A percentile compares a stretch with the other conserved stretches of the same genome.
Conservation (phyloP, 2,329 filamentous ascomycete species). For the Sporothrix luriei region DNA sequence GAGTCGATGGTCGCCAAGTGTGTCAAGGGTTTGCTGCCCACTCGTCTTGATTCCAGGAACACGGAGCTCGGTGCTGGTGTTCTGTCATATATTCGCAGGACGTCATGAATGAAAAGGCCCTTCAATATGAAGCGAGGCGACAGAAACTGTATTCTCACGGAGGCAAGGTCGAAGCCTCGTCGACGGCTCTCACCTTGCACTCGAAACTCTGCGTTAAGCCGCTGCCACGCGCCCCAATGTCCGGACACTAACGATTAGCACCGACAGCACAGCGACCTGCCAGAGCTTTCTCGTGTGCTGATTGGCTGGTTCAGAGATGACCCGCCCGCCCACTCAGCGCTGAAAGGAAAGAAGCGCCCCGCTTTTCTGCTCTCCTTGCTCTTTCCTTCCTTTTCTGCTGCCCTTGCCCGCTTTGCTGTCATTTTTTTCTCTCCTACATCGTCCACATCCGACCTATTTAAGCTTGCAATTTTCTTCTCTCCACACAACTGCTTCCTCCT, state of each 20-base stretch:
- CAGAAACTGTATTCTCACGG: background rate
- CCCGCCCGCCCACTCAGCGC: slow-evolving; percentile 25
- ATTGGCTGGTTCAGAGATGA: background rate
- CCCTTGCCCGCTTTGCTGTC: slow-evolving; percentile 18
- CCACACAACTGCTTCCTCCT: background rate
- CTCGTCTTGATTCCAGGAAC: background rate
- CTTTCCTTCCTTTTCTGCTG: slow-evolving; percentile 18
- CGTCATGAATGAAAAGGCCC: background rate
- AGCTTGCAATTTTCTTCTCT: slow-evolving; percentile 18
- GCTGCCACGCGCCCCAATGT: background rate
- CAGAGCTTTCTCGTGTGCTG: slow-evolving; percentile 6
- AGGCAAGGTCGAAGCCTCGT: slow-evolving; percentile 11
- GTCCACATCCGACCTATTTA: slow-evolving; percentile 23
- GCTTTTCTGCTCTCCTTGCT: slow-evolving; percentile 25
- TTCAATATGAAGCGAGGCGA: background rate
- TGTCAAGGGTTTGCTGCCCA: background rate
- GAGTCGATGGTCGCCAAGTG: background rate
- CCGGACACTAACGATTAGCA: slow-evolving; percentile 16
- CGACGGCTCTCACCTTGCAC: background rate
- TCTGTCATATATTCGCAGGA: background rate
- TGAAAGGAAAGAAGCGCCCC: slow-evolving; percentile 7
- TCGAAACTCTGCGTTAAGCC: slow-evolving; percentile 12
- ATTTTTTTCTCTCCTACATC: slow-evolving; percentile 31
- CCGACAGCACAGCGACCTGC: background rate
- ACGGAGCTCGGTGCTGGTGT: background rate